Percentiles rank a stretch among this genome's conserved stretches.
Evolutionary conservation across 2,329 filamentous ascomycete genomes (phyloP).

Genomic region (Scorias spongiosa): DNA sequence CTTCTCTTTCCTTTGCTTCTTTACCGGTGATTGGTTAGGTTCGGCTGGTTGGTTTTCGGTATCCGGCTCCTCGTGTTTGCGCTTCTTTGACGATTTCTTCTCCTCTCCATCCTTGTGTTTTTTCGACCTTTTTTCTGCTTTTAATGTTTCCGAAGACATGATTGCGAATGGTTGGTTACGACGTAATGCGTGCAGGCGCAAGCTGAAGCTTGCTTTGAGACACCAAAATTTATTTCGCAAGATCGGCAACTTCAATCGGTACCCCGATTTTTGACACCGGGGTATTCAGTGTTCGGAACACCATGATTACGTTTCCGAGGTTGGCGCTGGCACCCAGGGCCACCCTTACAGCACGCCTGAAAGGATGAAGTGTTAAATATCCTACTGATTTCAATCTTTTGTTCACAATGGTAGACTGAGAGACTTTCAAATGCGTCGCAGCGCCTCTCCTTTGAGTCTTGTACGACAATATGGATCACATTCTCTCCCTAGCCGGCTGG

Average conservation of each 20-base stretch:
- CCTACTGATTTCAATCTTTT: no score
- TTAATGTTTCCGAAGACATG: slow-evolving; percentile 1
- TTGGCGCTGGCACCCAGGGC: no score
- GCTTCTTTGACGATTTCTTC: slow-evolving; percentile 14
- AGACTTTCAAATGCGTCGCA: no score
- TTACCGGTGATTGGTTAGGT: slow-evolving; percentile 9
- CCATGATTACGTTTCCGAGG: background rate
- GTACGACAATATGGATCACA: slow-evolving; percentile 5
- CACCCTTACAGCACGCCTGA: no score
- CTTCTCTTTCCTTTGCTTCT: slow-evolving; percentile 24
- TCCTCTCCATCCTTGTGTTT: slow-evolving; percentile 1
- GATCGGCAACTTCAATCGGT: slow-evolving; percentile 6
- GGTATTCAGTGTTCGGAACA: background rate
- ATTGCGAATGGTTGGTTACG: slow-evolving; percentile 16
- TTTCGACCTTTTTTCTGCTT: slow-evolving; percentile 2
- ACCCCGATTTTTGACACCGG: background rate
- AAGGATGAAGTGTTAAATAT: no score
- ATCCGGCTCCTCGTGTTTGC: slow-evolving; percentile 6
- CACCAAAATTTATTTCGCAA: slow-evolving; percentile 2
- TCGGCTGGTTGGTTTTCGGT: background rate
- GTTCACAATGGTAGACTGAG: no score
- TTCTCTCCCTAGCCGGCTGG: slow-evolving; percentile 45
- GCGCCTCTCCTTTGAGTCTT: no score
- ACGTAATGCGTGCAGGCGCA: slow-evolving; percentile 14
- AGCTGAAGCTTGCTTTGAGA: slow-evolving; percentile 10